Percentiles rank a stretch among this genome's conserved stretches.
Conservation (phyloP, 179 eudicot species). For the Silene coronaria region DNA sequence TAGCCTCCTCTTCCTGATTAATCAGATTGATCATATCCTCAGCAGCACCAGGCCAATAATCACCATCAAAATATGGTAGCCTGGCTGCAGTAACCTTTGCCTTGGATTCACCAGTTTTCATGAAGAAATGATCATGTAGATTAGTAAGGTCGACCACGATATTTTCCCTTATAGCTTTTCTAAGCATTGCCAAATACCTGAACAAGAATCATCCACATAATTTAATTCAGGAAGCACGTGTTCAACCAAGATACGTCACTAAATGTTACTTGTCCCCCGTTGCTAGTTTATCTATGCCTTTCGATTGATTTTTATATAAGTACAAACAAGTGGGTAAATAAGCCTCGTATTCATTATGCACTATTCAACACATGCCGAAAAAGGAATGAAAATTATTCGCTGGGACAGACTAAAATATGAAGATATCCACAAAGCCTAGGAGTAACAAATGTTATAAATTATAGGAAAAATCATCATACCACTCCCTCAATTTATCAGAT, state of each 20-base stretch:
- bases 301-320: background rate
- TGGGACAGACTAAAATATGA: background rate
- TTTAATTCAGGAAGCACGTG: background rate
- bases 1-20: constrained; percentile 82
- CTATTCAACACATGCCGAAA: too few species aligned
- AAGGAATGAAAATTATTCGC: too few species aligned
- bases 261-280: background rate
- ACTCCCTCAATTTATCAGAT: constrained; percentile 94
- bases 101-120: constrained; percentile 75
- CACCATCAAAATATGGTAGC: constrained; percentile 97
- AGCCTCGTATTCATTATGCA: too few species aligned
- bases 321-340: background rate
- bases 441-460: background rate
- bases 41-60: constrained; percentile 99
- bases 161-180: constrained; percentile 69
- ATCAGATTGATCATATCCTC: constrained; percentile 82
- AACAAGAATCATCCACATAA: constrained; percentile 8
- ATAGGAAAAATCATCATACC: constrained; percentile 49
- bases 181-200: constrained; percentile 95
- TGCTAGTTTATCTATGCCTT: background rate
- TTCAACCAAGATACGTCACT: background rate
- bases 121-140: constrained; percentile 82
- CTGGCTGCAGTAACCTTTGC: constrained; percentile 95
- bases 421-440: background rate
- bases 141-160: constrained; percentile 85